Conservation (phyloP, 2,329 filamentous ascomycete genomes). For the Penicillium sp. region DNA sequence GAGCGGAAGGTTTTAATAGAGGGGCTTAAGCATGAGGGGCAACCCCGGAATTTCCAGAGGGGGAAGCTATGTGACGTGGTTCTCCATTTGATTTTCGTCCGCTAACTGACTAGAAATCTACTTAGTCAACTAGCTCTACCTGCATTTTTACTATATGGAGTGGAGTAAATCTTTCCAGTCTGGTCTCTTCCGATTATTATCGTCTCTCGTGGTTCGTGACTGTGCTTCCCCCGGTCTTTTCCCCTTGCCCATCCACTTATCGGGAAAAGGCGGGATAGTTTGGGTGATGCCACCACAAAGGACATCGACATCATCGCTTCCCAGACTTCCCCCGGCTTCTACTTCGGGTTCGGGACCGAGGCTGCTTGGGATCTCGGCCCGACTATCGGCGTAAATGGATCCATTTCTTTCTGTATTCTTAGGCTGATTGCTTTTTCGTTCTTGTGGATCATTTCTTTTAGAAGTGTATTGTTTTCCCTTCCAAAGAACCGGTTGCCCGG, state of each 20-base stretch:
- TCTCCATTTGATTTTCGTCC: not conserved
- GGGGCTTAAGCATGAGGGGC: conserved; percentile 10
- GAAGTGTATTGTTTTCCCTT: not conserved
- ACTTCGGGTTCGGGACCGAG: not conserved
- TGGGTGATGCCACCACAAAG: conserved; percentile 5
- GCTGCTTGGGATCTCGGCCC: conserved; percentile 25
- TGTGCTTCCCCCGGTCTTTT: not conserved
- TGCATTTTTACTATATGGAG: not conserved
- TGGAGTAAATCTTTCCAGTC: not conserved
- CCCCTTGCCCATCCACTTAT: conserved; percentile 12
- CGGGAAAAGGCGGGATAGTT: conserved; percentile 34
- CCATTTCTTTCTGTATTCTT: not conserved
- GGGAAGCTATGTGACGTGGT: not conserved
- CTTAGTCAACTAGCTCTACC: not conserved
- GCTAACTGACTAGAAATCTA: too few species aligned
- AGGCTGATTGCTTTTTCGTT: conserved; percentile 21
- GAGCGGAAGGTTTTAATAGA: not conserved
- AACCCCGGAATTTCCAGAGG: conserved; percentile 8
- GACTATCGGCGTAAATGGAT: conserved; percentile 17
- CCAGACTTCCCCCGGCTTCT: not conserved
- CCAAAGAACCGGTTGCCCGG: not conserved
- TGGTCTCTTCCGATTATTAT: not conserved
- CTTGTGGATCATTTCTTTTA: not conserved
- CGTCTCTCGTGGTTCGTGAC: not conserved
- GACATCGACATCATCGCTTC: conserved; percentile 14